Base-by-base conservation (phyloP, 306 rosid genomes). In the Arachis stenosperma region DNA sequence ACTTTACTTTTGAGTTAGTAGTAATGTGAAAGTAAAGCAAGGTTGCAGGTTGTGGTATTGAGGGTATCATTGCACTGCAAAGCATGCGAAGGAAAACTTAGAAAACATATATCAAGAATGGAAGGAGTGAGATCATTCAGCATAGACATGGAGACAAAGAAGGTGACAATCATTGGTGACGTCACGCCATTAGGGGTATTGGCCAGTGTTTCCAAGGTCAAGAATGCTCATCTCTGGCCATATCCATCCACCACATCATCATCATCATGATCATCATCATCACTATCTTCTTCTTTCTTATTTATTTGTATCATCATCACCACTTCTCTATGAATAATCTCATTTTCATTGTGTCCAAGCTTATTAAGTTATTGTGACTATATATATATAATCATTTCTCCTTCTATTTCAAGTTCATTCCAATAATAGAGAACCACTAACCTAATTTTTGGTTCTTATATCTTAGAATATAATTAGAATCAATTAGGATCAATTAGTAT, bases 71-170 rank as follows among this genome's bases (percentile, higher is more conserved):
- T 92, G 63, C 90, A 92, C 64, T 90, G 98, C 89, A 86, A 80
- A 82, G 98, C 93, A 3, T 92, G 98, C n/a, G 97, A 87, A 86
- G 96, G 81, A 76, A 90, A 92, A 85, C 79, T 92, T 7, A 84
- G 88, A 75, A 92, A 88, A 78, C 93, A 90, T 77, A 86, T 92
- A 66, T 85, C 89, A 48, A 92, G 87, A 87, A 92, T 92, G 97
- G 90, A 92, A 88, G 98, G 99, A 83, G 99, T 94, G 83, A 87
- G 79, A 77, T 91, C 96, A 54, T 94, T 79, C 70, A 89, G 83
- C 82, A 86, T 90, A 79, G 99, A 94, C 61, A 72, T 81, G 62
- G 86, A 77, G 68, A 84, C 85, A 67, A 89, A 94, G 83, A 91
- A 86, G 82, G 99, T 94, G 73, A 94, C 88, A 3, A 87, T 94